phyloP scores from a whole-genome alignment of 768 basidiomycete genomes.

The Lactarius sp. region DNA sequence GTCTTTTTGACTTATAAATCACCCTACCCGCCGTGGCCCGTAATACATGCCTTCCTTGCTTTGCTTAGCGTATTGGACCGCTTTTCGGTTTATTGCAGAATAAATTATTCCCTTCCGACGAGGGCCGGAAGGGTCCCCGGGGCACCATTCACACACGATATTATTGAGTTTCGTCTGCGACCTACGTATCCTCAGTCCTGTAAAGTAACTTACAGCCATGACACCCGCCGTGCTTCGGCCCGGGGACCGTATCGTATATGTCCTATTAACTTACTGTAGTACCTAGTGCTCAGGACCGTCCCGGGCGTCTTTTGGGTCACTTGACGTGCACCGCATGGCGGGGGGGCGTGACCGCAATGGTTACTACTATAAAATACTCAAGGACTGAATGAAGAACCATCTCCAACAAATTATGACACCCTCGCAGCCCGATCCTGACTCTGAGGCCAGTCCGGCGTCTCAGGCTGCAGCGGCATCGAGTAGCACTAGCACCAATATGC shows the following conservation, averaged over 20 bases:
- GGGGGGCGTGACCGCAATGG: too few relatives aligned
- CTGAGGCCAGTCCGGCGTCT: background rate
- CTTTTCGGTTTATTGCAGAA: background rate
- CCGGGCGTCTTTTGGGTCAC: background rate
- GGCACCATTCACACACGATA: background rate
- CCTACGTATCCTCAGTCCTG: background rate
- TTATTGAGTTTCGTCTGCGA: background rate
- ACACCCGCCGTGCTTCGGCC: too few relatives aligned
- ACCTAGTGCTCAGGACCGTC: too few relatives aligned
- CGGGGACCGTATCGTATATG: too few relatives aligned
- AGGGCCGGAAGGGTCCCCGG: background rate
- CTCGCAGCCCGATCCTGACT: background rate
- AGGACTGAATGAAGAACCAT: background rate
- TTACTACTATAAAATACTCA: background rate
- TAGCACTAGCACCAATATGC: background rate
- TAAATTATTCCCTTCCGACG: constrained; percentile 12
- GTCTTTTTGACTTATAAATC: background rate
- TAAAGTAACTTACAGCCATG: too few relatives aligned
- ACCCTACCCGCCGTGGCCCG: background rate
- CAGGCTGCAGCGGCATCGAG: too few relatives aligned
- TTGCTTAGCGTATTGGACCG: constrained; percentile 13
- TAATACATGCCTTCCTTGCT: background rate
- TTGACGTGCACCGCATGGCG: background rate
- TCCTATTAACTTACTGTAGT: too few relatives aligned
- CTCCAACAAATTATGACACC: background rate